Conservation (phyloP, 306 rosid genomes). For the Morella rubra region DNA sequence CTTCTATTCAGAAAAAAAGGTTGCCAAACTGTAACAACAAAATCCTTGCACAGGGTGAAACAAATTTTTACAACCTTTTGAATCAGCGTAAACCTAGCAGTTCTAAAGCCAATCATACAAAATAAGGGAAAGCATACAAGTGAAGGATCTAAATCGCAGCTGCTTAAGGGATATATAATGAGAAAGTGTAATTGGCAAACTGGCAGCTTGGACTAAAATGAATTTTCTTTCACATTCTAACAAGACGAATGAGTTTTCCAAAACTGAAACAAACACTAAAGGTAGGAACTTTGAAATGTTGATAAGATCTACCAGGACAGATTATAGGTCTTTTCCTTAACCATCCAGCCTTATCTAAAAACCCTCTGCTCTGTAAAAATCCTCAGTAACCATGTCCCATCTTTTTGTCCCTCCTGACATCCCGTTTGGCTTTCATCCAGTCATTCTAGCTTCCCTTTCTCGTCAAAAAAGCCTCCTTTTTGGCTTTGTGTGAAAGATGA, state of each 20-base stretch:
- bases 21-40: neutral
- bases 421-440: neutral
- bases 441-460: neutral
- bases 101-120: conserved; percentile 1
- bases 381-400: neutral
- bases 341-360: conserved; percentile 5
- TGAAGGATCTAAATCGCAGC: neutral
- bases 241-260: neutral
- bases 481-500: neutral
- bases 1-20: conserved; percentile 8
- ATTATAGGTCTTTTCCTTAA: neutral
- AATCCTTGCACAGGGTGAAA: conserved; percentile 17
- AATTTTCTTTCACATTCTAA: neutral
- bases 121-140: neutral
- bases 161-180: conserved; percentile 3
- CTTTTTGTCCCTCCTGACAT: neutral
- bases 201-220: conserved; percentile 6
- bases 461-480: neutral
- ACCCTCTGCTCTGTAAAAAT: neutral
- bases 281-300: neutral
- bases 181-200: neutral
- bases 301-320: neutral
- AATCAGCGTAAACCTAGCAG: neutral
- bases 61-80: neutral
- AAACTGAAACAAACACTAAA: neutral